Conservation (phyloP, 2,329 filamentous ascomycete genomes). For the Pseudocercospora eumusae region DNA sequence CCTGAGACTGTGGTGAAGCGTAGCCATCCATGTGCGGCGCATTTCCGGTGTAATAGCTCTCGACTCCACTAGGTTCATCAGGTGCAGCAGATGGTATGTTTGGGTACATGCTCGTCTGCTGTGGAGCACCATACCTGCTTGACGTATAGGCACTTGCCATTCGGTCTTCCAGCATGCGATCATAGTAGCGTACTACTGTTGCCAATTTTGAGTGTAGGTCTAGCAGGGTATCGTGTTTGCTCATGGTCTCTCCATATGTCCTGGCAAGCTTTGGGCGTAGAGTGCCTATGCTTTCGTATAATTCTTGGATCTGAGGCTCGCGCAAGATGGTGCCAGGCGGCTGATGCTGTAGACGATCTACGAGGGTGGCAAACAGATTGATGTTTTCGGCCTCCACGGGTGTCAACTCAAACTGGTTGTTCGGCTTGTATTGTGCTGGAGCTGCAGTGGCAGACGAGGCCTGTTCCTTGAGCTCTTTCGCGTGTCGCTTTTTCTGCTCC, state of each 20-base stretch:
- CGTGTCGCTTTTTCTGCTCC: conserved; percentile 90
- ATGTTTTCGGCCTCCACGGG: conserved; percentile 96
- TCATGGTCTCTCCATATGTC: conserved; percentile 98
- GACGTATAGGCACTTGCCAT: conserved; percentile 90
- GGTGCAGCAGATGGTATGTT: conserved; percentile 61
- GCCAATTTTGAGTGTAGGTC: conserved; percentile 94
- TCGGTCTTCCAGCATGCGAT: conserved; percentile 95
- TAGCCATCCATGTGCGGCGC: conserved; percentile 53
- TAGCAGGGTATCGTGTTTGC: conserved; percentile 94
- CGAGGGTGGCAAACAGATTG: conserved; percentile 89
- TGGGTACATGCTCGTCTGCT: conserved; percentile 66
- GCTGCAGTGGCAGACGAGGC: conserved; percentile 50
- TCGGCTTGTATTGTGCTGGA: conserved; percentile 61
- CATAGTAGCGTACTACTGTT: conserved; percentile 95
- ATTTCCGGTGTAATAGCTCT: conserved; percentile 80
- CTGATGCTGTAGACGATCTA: conserved; percentile 92
- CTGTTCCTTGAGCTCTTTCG: conserved; percentile 79
- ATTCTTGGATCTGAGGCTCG: conserved; percentile 95
- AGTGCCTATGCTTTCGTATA: conserved; percentile 96
- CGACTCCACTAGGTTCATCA: conserved; percentile 56
- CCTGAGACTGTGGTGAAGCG: conserved; percentile 47
- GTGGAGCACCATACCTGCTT: conserved; percentile 52
- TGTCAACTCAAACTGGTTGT: conserved; percentile 92
- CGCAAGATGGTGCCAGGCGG: conserved; percentile 93
- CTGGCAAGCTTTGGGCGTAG: conserved; percentile 89